These are phyloP conservation scores for Avena sativa DNA, from an alignment of 176 grass and related monocot genomes.

Conservation along the genomic window DNA sequence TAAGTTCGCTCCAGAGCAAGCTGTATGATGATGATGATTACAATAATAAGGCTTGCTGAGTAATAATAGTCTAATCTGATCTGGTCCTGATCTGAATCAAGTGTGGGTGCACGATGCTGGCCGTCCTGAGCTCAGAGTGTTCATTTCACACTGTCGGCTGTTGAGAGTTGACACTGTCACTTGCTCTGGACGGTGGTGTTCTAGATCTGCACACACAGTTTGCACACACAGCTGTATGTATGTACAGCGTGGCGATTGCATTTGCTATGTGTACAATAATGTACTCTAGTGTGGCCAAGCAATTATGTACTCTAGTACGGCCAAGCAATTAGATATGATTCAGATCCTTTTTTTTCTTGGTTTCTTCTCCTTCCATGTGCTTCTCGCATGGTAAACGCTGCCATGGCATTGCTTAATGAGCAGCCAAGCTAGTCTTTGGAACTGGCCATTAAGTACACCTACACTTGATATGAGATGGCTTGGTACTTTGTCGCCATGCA, in stretches of 20 bases:
- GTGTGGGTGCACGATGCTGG: not conserved
- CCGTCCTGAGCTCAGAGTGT: not conserved
- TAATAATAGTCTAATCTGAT: slow-evolving; percentile 40
- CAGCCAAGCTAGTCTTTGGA: not conserved
- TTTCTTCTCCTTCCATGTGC: not conserved
- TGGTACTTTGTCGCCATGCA: not conserved
- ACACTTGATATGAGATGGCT: not conserved
- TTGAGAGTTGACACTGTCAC: not conserved
- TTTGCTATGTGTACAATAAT: slow-evolving; percentile 6
- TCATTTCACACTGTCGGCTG: not conserved
- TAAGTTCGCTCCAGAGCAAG: slow-evolving; percentile 37
- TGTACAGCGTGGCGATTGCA: not conserved
- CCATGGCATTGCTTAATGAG: slow-evolving; percentile 17
- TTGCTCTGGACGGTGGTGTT: not conserved
- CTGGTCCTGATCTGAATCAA: not conserved
- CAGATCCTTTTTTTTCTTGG: not conserved
- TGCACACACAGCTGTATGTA: not conserved
- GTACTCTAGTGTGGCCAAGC: not conserved
- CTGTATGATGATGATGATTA: slow-evolving; percentile 27
- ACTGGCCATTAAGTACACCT: not conserved
- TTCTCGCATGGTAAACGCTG: not conserved
- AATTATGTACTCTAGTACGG: not conserved
- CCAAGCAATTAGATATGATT: slow-evolving; percentile 21
- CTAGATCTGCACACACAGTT: not conserved
- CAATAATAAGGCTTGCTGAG: slow-evolving; percentile 52